Conservation (phyloP, 805 yeast species). For the Saccharomycopsis lassenensis region DNA sequence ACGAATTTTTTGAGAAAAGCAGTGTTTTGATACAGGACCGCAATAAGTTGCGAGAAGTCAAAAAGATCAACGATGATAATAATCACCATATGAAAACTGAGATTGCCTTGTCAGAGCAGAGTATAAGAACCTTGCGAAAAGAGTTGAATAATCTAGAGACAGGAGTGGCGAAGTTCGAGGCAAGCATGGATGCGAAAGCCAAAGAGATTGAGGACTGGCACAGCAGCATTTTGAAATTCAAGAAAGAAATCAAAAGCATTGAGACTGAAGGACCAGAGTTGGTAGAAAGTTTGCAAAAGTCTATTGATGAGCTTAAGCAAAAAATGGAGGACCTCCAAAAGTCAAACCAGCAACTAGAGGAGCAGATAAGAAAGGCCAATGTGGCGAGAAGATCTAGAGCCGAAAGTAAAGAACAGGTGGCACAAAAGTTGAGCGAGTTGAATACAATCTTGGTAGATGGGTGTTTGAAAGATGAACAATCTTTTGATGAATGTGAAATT, state of each 20-base stretch:
- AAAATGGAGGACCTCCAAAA: not conserved
- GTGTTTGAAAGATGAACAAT: not conserved
- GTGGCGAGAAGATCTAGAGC: conserved; percentile 4
- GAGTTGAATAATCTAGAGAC: conserved; percentile 9
- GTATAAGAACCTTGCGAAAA: conserved; percentile 6
- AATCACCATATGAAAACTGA: conserved; percentile 13
- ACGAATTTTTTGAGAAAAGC: conserved; percentile 12
- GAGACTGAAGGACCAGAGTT: conserved; percentile 1
- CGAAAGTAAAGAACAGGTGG: conserved; percentile 7
- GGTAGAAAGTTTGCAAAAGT: not conserved
- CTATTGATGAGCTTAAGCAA: conserved; percentile 1
- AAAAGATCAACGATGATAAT: conserved; percentile 13
- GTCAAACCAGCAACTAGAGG: conserved; percentile 6
- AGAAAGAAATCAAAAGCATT: conserved; percentile 1
- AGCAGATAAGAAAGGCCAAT: conserved; percentile 3
- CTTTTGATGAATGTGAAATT: not conserved
- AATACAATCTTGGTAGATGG: conserved; percentile 9
- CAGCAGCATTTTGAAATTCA: conserved; percentile 2
- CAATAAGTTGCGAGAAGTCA: conserved; percentile 8
- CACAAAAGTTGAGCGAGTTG: too few relatives aligned
- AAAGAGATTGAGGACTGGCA: conserved; percentile 10
- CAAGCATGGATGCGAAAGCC: conserved; percentile 2
- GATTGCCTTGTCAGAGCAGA: conserved; percentile 12
- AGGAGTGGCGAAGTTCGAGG: not conserved
- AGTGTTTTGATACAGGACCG: conserved; percentile 6